Evolutionary conservation across 331 rosid genomes (phyloP).

Genomic region (Acacia pycnantha): DNA sequence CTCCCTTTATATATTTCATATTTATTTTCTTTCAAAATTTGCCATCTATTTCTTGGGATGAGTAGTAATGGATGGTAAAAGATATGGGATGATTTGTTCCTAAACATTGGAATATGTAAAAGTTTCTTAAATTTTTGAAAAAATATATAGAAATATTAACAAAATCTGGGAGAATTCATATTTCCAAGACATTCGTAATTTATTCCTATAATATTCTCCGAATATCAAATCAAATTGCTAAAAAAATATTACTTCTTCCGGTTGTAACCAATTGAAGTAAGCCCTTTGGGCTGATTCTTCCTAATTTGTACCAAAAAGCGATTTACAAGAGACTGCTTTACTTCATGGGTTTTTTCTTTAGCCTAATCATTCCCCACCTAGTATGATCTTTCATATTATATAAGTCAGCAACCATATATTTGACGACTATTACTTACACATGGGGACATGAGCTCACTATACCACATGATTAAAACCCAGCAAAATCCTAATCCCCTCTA

Average conservation of each 20-base stretch:
- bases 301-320: conserved; percentile 3
- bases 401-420: conserved; percentile 1
- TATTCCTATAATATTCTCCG: not conserved
- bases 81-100: not conserved
- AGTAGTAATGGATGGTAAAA: not conserved
- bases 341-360: not conserved
- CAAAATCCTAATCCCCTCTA: not conserved
- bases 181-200: not conserved
- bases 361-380: not conserved
- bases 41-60: not conserved
- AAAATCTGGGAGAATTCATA: not conserved
- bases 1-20: not conserved
- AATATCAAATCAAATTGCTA: not conserved
- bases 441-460: conserved; percentile 13
- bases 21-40: not conserved
- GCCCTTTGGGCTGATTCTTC: not conserved
- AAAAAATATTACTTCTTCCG: not conserved
- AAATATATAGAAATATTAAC: not conserved
- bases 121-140: not conserved
- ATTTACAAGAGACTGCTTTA: conserved; percentile 33
- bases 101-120: not conserved
- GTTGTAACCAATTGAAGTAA: not conserved
- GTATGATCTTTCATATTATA: not conserved
- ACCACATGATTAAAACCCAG: conserved; percentile 5
- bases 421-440: conserved; percentile 1